Percentiles rank a stretch among this genome's conserved stretches.
phyloP scores from a whole-genome alignment of 805 yeast species.

The Metschnikowia matae region DNA sequence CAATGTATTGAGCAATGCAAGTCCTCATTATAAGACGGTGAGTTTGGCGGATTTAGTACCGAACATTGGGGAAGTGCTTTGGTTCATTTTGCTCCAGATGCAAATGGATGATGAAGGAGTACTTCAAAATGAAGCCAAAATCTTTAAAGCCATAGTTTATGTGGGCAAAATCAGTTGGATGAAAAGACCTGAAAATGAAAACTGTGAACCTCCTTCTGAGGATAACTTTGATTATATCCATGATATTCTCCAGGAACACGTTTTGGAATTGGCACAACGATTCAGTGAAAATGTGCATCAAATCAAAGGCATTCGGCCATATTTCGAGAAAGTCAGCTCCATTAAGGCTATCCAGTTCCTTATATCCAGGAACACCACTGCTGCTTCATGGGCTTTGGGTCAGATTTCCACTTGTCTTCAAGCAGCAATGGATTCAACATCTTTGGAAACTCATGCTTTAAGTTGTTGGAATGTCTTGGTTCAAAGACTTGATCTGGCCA shows the following conservation, averaged over 20 bases:
- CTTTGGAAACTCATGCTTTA: constrained; percentile 58
- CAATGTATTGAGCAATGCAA: constrained; percentile 49
- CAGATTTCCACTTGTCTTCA: constrained; percentile 86
- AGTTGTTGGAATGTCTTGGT: constrained; percentile 66
- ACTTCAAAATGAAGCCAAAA: constrained; percentile 30
- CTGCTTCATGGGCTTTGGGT: constrained; percentile 57
- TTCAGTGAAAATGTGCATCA: constrained; percentile 80
- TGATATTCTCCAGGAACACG: constrained; percentile 46
- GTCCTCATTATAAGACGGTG: constrained; percentile 41
- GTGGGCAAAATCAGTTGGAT: constrained; percentile 28
- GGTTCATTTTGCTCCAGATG: constrained; percentile 32
- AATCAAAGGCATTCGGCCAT: constrained; percentile 65
- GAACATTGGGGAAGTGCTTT: constrained; percentile 37
- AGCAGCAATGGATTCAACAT: constrained; percentile 62
- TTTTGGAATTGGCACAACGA: constrained; percentile 70
- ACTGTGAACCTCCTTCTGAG: constrained; percentile 10
- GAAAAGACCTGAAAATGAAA: constrained; percentile 9
- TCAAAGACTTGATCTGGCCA: constrained; percentile 49
- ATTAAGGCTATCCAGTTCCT: constrained; percentile 71
- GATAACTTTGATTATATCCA: constrained; percentile 24
- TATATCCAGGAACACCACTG: constrained; percentile 52
- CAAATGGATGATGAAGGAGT: constrained; percentile 27
- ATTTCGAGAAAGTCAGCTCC: constrained; percentile 64
- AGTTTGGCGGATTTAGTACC: constrained; percentile 33
- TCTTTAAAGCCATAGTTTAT: constrained; percentile 42